Evolutionary conservation across 164 flowering plant species (phyloP).

Genomic region (Umbilicus rupestris): DNA sequence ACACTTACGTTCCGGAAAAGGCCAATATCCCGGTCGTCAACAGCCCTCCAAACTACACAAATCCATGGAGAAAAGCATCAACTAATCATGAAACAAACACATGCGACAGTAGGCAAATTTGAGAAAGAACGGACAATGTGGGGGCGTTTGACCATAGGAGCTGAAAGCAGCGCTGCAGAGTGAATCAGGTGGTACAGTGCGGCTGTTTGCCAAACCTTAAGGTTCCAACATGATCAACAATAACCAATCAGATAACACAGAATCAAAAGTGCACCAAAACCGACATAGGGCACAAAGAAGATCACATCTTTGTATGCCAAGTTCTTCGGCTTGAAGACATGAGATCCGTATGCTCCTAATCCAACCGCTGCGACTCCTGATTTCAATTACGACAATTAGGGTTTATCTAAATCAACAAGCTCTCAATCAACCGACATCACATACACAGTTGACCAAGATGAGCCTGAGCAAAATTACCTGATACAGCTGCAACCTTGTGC

Average conservation of each 20-base stretch:
- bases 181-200: conserved; percentile 87
- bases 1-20: conserved; percentile 92
- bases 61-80: neutral
- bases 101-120: neutral
- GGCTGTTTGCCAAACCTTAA: conserved; percentile 91
- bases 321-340: conserved; percentile 76
- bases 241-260: conserved; percentile 2
- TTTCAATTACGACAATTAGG: neutral
- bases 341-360: conserved; percentile 84
- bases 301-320: conserved; percentile 71
- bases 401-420: neutral
- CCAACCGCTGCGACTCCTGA: conserved; percentile 81
- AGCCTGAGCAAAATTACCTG: conserved; percentile 32
- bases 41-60: conserved; percentile 72
- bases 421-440: conserved; percentile 6
- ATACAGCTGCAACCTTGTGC: conserved; percentile 82
- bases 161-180: conserved; percentile 81
- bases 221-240: neutral
- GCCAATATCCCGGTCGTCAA: conserved; percentile 74
- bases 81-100: conserved; percentile 5
- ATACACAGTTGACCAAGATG: neutral
- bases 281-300: conserved; percentile 1
- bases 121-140: conserved; percentile 39
- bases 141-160: conserved; percentile 71
- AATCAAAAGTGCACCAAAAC: neutral